Conservation (phyloP, 768 basidiomycete species). For the Cantharellus anzutake region DNA sequence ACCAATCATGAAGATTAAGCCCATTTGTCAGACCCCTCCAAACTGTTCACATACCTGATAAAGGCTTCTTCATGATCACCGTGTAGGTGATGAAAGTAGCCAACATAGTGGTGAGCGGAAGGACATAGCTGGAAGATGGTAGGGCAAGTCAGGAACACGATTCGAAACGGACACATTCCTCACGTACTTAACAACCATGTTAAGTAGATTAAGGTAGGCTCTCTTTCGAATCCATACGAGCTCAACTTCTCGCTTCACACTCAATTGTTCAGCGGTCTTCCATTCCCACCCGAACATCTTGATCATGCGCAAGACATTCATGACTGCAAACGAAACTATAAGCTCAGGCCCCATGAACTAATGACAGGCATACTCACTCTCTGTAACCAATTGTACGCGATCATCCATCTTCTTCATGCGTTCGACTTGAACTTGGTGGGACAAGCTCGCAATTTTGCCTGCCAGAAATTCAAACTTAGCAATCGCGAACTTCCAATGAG, state of each 20-base stretch:
- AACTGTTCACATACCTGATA: slow-evolving; percentile 14
- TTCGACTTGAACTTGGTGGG: slow-evolving; percentile 29
- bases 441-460: slow-evolving; percentile 25
- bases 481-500: too few relatives aligned
- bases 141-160: not conserved
- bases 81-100: slow-evolving; percentile 12
- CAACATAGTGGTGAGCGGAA: slow-evolving; percentile 35
- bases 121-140: slow-evolving; percentile 24
- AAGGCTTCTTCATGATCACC: slow-evolving; percentile 19
- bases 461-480: not conserved
- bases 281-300: slow-evolving; percentile 43
- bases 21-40: too few relatives aligned
- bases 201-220: slow-evolving; percentile 31
- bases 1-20: too few relatives aligned
- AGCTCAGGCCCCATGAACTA: too few relatives aligned
- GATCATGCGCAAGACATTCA: slow-evolving; percentile 43
- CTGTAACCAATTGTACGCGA: slow-evolving; percentile 40
- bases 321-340: slow-evolving; percentile 17
- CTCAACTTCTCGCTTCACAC: slow-evolving; percentile 41
- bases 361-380: slow-evolving; percentile 24
- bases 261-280: slow-evolving; percentile 30
- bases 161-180: slow-evolving; percentile 6
- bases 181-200: slow-evolving; percentile 24
- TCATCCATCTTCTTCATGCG: slow-evolving; percentile 40
- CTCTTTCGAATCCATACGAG: slow-evolving; percentile 33